Conservation (phyloP, 805 yeast genomes). For the Ogataea populi-albae region DNA sequence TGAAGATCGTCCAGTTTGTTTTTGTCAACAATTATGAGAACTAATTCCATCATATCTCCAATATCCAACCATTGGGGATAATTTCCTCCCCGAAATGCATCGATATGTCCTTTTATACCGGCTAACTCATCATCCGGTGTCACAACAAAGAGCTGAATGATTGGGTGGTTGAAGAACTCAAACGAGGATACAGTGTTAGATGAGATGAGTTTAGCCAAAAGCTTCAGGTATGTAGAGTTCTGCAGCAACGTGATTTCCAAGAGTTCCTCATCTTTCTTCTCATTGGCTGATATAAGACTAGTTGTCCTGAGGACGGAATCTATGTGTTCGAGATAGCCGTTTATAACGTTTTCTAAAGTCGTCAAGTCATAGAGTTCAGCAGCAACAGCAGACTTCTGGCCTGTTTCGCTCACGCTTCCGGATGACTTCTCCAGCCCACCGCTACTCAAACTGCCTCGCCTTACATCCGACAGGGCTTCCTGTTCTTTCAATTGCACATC, state of each 20-base stretch:
- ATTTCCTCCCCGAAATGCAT: constrained; percentile 44
- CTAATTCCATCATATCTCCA: constrained; percentile 56
- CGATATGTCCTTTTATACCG: constrained; percentile 55
- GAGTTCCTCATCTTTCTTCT: constrained; percentile 1
- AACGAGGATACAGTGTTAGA: constrained; percentile 65
- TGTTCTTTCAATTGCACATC: constrained; percentile 24
- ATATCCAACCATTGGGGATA: constrained; percentile 65
- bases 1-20: constrained; percentile 43
- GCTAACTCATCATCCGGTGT: constrained; percentile 53
- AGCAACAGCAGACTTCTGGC: constrained; percentile 8
- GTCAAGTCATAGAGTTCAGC: constrained; percentile 25
- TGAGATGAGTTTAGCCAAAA: constrained; percentile 57
- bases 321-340: constrained; percentile 21
- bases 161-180: constrained; percentile 86
- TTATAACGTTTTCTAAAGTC: constrained; percentile 15
- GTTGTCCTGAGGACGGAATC: constrained; percentile 14
- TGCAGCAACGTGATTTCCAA: constrained; percentile 29
- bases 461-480: constrained; percentile 10
- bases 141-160: constrained; percentile 67
- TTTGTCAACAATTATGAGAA: constrained; percentile 50
- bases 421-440: constrained; percentile 5
- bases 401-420: constrained; percentile 9
- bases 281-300: neutral
- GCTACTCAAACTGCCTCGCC: constrained; percentile 14
- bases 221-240: constrained; percentile 52